Base-by-base conservation (phyloP, 1,139 yeast genomes). In the Diutina pseudorugosa region DNA sequence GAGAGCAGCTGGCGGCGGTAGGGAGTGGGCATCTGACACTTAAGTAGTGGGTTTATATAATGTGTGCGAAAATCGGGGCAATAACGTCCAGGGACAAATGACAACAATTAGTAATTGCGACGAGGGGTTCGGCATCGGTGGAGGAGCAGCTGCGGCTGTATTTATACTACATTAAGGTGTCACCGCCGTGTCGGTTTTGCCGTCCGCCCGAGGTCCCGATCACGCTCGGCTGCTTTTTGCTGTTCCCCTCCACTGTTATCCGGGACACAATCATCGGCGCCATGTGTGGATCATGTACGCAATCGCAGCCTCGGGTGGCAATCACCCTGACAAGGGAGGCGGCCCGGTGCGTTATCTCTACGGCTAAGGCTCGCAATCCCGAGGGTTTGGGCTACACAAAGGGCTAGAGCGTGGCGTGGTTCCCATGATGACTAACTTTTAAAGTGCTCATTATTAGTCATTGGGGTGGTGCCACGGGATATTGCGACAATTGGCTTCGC, bases 1-100 rank as follows among this genome's bases (percentile, higher is more conserved):
- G 49, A 45, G 19, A n/a, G 27, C 49, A 45, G 49, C 18, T 25
- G 19, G 9, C 49, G 49, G 27, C 49, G 49, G 41, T 27, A 45
- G 6, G 49, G 40, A 14, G 36, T 25, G 20, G 49, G 49, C 49
- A 45, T 45, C 45, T 19, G 23, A 7, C 4, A 7, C 7, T 7
- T 19, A 16, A 33, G 12, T 21, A 11, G 4, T 7, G 33, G 9
- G 9, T 21, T 14, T 23, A 20, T 43, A 43, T 43, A 25, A 14
- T 12, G 36, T 30, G 36, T 30, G 36, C 36, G 36, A 30, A 30
- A 30, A 11, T 30, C 36, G 36, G 36, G 36, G 36, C 36, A 30
- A 30, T 11, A 11, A 11, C n/a, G 36, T 30, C 36, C 36, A 30
- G n/a, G 14, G 36, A 30, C 36, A 9, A 30, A 30, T 30, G 8